Percentiles rank a stretch among this genome's conserved stretches.
phyloP scores from a whole-genome alignment of 345 rosid species.

The Eutrema yunnanense region DNA sequence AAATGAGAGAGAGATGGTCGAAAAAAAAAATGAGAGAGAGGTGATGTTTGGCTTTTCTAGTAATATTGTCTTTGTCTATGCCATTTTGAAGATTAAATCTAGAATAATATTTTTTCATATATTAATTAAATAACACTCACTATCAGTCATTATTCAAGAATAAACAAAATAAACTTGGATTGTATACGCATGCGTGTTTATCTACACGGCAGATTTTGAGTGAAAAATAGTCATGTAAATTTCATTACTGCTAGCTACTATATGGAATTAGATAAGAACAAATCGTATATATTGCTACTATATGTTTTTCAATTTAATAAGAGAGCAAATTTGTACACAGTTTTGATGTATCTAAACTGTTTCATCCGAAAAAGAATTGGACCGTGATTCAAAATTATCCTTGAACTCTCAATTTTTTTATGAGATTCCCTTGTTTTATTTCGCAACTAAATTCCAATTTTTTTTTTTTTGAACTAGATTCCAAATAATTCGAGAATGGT shows the following conservation, averaged over 20 bases:
- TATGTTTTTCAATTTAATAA: background rate
- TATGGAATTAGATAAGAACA: background rate
- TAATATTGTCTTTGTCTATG: slow-evolving; percentile 20
- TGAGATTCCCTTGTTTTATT: background rate
- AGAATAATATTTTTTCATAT: background rate
- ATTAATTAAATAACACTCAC: slow-evolving; percentile 1
- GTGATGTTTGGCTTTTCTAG: slow-evolving; percentile 21
- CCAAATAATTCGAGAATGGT: slow-evolving; percentile 5
- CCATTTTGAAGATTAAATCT: slow-evolving; percentile 9
- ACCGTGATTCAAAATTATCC: background rate
- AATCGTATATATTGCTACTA: background rate
- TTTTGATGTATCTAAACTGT: background rate
- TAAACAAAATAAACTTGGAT: background rate
- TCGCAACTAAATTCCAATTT: background rate
- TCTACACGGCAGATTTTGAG: background rate
- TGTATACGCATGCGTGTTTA: background rate
- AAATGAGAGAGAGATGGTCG: slow-evolving; percentile 15
- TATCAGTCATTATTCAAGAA: slow-evolving; percentile 17
- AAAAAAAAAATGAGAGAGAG: slow-evolving; percentile 18
- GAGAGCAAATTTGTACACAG: background rate
- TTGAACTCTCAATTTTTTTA: background rate
- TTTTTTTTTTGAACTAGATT: background rate
- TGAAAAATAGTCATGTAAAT: background rate
- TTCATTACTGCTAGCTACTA: background rate
- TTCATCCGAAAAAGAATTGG: background rate